Evolutionary conservation across 2,329 filamentous ascomycete genomes (phyloP).

Genomic region (Xylaria sp.): DNA sequence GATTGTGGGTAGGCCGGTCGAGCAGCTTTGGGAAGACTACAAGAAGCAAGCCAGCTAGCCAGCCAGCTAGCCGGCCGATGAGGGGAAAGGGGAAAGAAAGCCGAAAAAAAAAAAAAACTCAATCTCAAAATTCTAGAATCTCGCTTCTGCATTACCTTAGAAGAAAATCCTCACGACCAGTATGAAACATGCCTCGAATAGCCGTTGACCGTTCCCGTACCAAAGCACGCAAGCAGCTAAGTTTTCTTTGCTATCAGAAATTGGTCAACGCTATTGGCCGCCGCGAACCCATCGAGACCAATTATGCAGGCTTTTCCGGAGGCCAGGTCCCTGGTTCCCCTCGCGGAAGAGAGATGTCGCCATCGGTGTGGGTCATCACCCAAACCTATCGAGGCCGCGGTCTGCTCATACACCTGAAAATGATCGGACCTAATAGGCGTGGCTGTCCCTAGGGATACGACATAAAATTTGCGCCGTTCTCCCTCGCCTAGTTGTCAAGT

Average conservation of each 20-base stretch:
- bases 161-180: conserved; percentile 4
- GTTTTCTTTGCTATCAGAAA: conserved; percentile 2
- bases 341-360: conserved; percentile 36
- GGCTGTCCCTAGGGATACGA: background rate
- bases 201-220: conserved; percentile 8
- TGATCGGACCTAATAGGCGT: conserved; percentile 5
- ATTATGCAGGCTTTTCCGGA: conserved; percentile 20
- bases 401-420: conserved; percentile 4
- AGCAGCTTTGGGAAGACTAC: conserved; percentile 81
- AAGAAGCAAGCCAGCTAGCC: conserved; percentile 48
- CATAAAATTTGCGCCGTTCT: background rate
- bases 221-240: conserved; percentile 28
- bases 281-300: conserved; percentile 19
- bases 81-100: background rate
- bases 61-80: too few relatives aligned
- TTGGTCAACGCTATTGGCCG: conserved; percentile 6
- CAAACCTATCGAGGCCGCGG: conserved; percentile 13
- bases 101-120: background rate
- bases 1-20: conserved; percentile 73
- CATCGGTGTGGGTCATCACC: conserved; percentile 41
- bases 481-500: background rate
- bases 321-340: conserved; percentile 15
- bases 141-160: conserved; percentile 7
- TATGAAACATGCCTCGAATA: conserved; percentile 22
- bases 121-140: conserved; percentile 13